phyloP scores from a whole-genome alignment of 345 rosid species.

The Streptanthus diversifolius region DNA sequence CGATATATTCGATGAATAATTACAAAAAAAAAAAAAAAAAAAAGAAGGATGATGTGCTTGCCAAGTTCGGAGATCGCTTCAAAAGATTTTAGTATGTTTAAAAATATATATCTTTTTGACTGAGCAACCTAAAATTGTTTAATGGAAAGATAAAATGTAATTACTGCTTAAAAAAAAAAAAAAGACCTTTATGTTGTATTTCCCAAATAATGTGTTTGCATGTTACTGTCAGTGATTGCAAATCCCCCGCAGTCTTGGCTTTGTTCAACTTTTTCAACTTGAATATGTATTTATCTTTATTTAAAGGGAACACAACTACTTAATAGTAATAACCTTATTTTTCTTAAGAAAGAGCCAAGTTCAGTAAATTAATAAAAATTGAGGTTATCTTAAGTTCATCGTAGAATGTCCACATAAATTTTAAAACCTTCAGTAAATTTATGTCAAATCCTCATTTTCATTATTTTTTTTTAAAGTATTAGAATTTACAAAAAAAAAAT shows the following conservation, averaged over 20 bases:
- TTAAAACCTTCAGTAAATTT: no score
- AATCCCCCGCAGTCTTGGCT: neutral
- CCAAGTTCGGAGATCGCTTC: constrained; percentile 29
- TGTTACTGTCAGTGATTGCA: neutral
- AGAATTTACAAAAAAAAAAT: no score
- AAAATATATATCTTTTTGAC: neutral
- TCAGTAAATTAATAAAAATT: no score
- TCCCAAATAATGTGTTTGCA: neutral
- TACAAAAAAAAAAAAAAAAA: neutral
- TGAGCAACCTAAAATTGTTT: neutral
- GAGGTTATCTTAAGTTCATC: no score
- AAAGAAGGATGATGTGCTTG: constrained; percentile 15
- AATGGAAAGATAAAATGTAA: neutral
- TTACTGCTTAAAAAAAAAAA: no score
- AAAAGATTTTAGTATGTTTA: neutral
- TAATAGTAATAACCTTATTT: no score
- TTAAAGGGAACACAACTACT: neutral
- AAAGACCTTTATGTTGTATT: no score
- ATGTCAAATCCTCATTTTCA: no score
- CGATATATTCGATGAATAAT: neutral
- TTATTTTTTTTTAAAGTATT: no score
- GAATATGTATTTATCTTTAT: neutral
- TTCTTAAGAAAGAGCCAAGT: no score
- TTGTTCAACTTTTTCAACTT: neutral
- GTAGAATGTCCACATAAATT: no score